These are phyloP conservation scores for Ceratocystis diversiconidia DNA, from an alignment of 2,329 filamentous ascomycete genomes.

Conservation along the genomic window DNA sequence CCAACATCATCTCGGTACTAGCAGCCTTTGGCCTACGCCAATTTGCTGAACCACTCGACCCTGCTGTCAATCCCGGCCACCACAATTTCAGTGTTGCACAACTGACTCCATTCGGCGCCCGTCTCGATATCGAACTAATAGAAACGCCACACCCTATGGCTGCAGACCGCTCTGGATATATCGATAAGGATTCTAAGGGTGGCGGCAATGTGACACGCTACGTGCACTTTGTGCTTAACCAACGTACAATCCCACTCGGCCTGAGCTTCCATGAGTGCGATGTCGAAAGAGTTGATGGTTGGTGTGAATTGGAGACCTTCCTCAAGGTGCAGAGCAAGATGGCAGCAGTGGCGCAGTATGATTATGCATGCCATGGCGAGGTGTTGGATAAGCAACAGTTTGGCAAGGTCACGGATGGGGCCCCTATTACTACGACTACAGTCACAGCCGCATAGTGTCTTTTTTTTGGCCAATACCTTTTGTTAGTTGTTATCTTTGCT, in stretches of 20 bases:
- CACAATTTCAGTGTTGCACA: constrained; percentile 53
- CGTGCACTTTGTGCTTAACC: constrained; percentile 61
- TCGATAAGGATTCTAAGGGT: constrained; percentile 31
- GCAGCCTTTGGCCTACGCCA: constrained; percentile 60
- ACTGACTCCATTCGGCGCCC: constrained; percentile 56
- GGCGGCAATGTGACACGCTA: constrained; percentile 39
- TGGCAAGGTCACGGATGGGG: constrained; percentile 29
- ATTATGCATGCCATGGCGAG: constrained; percentile 52
- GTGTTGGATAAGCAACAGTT: constrained; percentile 25
- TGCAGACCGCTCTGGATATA: constrained; percentile 40
- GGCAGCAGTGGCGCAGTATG: constrained; percentile 43
- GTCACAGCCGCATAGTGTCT: constrained; percentile 20
- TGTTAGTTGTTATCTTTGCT: constrained; percentile 10
- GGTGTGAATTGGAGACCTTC: constrained; percentile 61
- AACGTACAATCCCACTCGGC: constrained; percentile 57
- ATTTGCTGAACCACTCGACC: constrained; percentile 46
- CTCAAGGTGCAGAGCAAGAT: constrained; percentile 46
- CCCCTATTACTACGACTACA: constrained; percentile 21
- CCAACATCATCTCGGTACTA: constrained; percentile 55
- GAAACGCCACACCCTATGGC: constrained; percentile 48
- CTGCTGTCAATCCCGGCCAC: constrained; percentile 38
- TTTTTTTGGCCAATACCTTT: constrained; percentile 17
- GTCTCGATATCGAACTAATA: constrained; percentile 63
- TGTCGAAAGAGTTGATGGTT: constrained; percentile 49
- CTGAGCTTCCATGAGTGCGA: constrained; percentile 52